Evolutionary conservation across 192 early-diverging fungal species (phyloP), one percentile per base, ranked within the genome.

Genomic region (Allomyces arbusculus): DNA sequence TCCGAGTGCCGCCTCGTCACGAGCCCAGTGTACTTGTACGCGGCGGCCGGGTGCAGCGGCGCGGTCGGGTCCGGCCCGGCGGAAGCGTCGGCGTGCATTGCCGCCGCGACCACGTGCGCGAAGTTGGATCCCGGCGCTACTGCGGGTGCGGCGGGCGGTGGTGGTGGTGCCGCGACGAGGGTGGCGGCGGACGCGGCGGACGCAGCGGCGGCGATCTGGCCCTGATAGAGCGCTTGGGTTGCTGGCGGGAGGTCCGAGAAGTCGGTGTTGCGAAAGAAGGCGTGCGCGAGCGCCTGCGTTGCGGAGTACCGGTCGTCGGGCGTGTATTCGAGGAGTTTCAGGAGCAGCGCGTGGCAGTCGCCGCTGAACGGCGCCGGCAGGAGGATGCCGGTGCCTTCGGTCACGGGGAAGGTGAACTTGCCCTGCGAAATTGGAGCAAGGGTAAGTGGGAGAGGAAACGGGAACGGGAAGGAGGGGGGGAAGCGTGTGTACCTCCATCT

Each of bases 261-360:
- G 20, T 58, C 50, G 16, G 20, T 58, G 4, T 1, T 4, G 12
- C 16, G 16, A 16, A 58, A 58, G 9, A 58, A 58, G 4, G 50
- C 50, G 50, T 58, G 50, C 5, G 50, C 50, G 23, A 64, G 64
- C 0, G 64, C 23, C 6, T 64, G 23, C 40, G 23, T 64, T 3
- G 64, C 64, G 16, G 64, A 64, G 22, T 33, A 23, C 28, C 64
- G 64, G n/a, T 28, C 24, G 20, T 64, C 64, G 23, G 64, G 64
- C 12, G 12, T 28, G 64, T 64, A 64, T 4, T 64, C 20, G 6
- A 64, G 23, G 4, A 64, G 64, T 23, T 26, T 11, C 20, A n/a
- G 20, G 1, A 64, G n/a, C 4, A 64, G 64, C 23, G 22, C 23
- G 12, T 14, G 23, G 44, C 64, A 64, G 12, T 44, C 64, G n/a